Base-by-base conservation (phyloP, 1,284 basidiomycete genomes). In the Chalciporus sp. region DNA sequence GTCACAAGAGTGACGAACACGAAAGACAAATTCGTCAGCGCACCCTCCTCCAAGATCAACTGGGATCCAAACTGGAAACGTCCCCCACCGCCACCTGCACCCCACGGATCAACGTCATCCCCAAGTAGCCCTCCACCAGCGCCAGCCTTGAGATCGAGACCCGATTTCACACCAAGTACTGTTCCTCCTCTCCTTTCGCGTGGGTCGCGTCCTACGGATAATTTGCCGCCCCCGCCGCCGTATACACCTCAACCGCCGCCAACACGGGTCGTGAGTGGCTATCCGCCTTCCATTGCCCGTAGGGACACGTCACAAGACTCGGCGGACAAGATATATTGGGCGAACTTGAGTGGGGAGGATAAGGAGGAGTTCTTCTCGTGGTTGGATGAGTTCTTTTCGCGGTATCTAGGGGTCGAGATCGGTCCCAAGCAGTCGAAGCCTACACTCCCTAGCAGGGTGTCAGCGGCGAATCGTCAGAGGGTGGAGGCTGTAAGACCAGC, bases 321-420 rank as follows among this genome's bases (percentile, higher is more conserved):
- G 26, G 49, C 35, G 26, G 54, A 67, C 10, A 61, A 56, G 43
- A 81, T 92, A 28, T 84, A 90, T 63, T 92, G 90, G 90, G 66
- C 74, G 4, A 83, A 88, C 65, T 73, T 92, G 41, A 80, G 82
- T 1, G 60, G 65, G 8, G 75, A 83, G 61, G 89, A 93, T 63
- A 92, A 90, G 66, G 70, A 82, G 31, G 80, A 73, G 16, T 85
- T 92, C 63, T 93, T 92, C 67, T 69, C 70, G 49, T 89, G 87
- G 84, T 72, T 92, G 16, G 90, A 93, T 63, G 87, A 90, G 64
- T 92, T 86, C 70, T 91, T 91, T 62, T 76, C 79, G 17, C 74
- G 75, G 40, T 75, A 73, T 51, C 58, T 72, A 23, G 46, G 50
- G 47, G 52, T 72, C 26, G 55, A 58, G 47, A 23, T 71, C 40